phyloP scores from a whole-genome alignment of 345 rosid genomes.

The Camelina neglecta region DNA sequence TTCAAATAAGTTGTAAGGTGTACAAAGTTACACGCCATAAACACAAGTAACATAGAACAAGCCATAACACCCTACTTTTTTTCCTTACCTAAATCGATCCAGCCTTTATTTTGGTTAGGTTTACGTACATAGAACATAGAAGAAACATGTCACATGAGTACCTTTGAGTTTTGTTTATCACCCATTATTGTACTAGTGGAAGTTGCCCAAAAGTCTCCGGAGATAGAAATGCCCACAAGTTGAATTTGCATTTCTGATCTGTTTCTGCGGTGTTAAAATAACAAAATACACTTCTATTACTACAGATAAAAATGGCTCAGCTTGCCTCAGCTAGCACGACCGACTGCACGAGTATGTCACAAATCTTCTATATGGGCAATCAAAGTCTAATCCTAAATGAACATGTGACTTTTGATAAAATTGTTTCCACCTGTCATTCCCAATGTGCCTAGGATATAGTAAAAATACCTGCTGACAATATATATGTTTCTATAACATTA shows the following conservation, averaged over 20 bases:
- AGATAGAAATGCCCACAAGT: no score
- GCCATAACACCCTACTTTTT: no score
- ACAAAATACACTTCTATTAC: no score
- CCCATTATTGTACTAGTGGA: neutral
- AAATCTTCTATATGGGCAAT: neutral
- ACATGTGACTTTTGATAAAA: neutral
- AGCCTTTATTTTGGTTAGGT: neutral
- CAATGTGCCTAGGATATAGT: no score
- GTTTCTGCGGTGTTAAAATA: no score
- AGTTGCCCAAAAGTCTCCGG: no score
- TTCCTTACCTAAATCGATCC: neutral
- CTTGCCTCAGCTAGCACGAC: no score
- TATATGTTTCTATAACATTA: neutral
- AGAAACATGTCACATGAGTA: conserved; percentile 12
- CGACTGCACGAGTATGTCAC: no score
- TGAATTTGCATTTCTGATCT: no score
- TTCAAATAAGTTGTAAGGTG: neutral
- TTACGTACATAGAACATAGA: neutral
- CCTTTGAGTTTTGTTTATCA: neutral
- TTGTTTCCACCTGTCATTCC: neutral
- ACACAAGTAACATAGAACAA: neutral
- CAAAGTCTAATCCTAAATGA: neutral
- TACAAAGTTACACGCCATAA: neutral
- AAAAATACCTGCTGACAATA: no score
- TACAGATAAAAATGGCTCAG: no score